Base-by-base conservation (phyloP, 164 flowering plant genomes). In the Akebia trifoliata region DNA sequence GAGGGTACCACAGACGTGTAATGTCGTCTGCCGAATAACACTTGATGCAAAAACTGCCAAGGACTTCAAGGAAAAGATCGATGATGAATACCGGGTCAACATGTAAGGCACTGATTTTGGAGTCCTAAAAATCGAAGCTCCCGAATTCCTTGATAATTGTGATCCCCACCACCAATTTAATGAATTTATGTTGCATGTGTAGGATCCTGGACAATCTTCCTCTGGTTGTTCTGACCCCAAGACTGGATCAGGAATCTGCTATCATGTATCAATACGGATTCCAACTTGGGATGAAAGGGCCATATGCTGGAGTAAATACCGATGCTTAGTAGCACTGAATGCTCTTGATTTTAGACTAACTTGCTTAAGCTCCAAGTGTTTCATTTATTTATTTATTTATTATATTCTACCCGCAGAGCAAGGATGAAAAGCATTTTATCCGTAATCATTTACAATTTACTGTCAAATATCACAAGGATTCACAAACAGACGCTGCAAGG, bases 171-270 rank as follows among this genome's bases (percentile, higher is more conserved):
- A n/a, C n/a, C n/a, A n/a, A 11, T 44, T 30, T 15, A 40, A 14
- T 50, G 40, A 54, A 35, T 34, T 38, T 62, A 37, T 18, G 22
- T 40, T 64, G 57, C 44, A 37, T 63, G 43, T 30, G 22, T 75
- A 91, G 97, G 96, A 91, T 91, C 55, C 65, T 91, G 76, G 98
- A 89, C 62, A 91, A 91, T 67, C 98, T 91, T 68, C 98, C 98
- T 29, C 70, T 86, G 32, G 95, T 91, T 72, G 78, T 86, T 59
- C 96, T 96, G 12, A 31, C 77, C 1, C 69, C 28, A 69, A 77
- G 95, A 67, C 60, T 56, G 15, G 96, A 81, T 65, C 86, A 70
- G 76, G 87, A 83, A 50, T 62, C 75, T 48, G 28, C 79, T 12
- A 51, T 62, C 1, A 65, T 85, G 54, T 91, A 88, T 71, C 93